Evolutionary conservation across 2,329 filamentous ascomycete species (phyloP).

Genomic region (Fusarium nematophilum): DNA sequence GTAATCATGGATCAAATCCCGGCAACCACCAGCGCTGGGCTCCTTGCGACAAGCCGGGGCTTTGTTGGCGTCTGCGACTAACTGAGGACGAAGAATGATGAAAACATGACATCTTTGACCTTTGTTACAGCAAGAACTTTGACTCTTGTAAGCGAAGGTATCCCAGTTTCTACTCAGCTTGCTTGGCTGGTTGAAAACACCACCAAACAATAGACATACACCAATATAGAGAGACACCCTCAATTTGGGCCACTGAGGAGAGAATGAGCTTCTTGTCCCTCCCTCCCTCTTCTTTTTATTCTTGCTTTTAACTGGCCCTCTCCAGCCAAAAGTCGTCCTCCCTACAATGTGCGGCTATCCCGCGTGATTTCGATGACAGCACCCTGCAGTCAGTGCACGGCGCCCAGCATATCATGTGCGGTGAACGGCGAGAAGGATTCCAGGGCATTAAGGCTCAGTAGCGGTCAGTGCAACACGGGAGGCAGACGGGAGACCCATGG

Average conservation of each 20-base stretch:
- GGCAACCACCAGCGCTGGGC: background rate
- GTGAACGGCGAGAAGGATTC: constrained; percentile 19
- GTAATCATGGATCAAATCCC: background rate
- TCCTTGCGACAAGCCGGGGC: constrained; percentile 15
- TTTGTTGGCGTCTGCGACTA: constrained; percentile 11
- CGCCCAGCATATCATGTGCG: constrained; percentile 23
- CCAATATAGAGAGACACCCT: no score
- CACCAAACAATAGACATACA: no score
- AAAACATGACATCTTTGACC: constrained; percentile 24
- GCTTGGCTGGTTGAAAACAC: no score
- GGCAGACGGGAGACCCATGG: background rate
- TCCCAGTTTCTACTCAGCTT: no score
- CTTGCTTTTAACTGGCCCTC: no score
- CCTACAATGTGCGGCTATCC: background rate
- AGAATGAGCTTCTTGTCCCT: no score
- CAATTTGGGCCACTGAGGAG: no score
- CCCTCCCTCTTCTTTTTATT: no score
- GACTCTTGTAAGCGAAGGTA: constrained; percentile 9
- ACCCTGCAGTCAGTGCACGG: constrained; percentile 16
- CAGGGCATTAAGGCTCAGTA: background rate
- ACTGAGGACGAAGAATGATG: constrained; percentile 15
- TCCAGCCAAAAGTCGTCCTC: no score
- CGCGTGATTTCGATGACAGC: constrained; percentile 15
- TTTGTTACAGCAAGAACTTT: background rate
- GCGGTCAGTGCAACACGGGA: background rate